Evolutionary conservation across 371 early-diverging fungal genomes (phyloP).

Genomic region (Mortierella sp.): DNA sequence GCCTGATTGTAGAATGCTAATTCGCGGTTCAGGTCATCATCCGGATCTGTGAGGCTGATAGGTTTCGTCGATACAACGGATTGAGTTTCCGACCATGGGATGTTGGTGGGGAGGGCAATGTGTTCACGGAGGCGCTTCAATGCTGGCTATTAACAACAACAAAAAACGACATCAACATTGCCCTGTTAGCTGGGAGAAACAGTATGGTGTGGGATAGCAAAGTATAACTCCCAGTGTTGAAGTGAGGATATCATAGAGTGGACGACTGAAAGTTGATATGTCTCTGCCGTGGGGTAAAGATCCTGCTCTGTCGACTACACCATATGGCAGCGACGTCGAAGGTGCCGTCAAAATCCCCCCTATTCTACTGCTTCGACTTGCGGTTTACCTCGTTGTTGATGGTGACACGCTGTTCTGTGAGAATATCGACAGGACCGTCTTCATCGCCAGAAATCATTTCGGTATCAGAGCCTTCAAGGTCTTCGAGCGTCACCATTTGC

Average conservation of each 20-base stretch:
- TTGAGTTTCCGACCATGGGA: slow-evolving; percentile 87
- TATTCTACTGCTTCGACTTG: neutral
- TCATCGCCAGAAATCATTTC: slow-evolving; percentile 53
- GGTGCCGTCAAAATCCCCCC: neutral
- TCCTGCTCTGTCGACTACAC: too few species aligned
- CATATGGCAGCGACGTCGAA: neutral
- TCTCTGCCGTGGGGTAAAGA: too few species aligned
- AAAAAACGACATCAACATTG: neutral
- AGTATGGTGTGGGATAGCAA: too few species aligned
- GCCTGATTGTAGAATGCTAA: slow-evolving; percentile 91
- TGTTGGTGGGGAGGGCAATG: slow-evolving; percentile 69
- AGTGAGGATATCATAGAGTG: neutral
- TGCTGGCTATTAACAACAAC: slow-evolving; percentile 57
- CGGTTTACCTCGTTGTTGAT: slow-evolving; percentile 75
- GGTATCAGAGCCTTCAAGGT: slow-evolving; percentile 51
- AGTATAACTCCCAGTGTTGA: too few species aligned
- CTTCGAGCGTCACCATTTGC: slow-evolving; percentile 44
- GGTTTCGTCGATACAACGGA: slow-evolving; percentile 75
- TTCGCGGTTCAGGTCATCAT: slow-evolving; percentile 91
- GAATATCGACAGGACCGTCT: slow-evolving; percentile 60
- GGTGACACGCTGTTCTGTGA: slow-evolving; percentile 69
- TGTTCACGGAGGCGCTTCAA: slow-evolving; percentile 69
- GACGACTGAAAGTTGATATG: too few species aligned
- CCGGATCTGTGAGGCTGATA: slow-evolving; percentile 68
- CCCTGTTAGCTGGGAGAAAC: too few species aligned